Conservation (phyloP, 129 eudicot genomes). For the Lonicera japonica region DNA sequence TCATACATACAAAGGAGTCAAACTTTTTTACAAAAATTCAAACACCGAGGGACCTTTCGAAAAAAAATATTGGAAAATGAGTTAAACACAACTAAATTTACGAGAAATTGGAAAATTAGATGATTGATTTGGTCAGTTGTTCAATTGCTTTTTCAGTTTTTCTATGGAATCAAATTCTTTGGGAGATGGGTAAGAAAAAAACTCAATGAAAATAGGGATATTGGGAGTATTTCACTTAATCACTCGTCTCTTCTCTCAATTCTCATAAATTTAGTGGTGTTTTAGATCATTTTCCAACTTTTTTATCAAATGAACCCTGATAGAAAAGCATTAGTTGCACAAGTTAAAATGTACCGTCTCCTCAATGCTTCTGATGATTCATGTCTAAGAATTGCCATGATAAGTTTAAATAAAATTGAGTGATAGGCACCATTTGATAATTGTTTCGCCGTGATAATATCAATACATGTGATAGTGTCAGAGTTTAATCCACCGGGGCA, state of each 20-base stretch:
- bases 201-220: too few species aligned
- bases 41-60: neutral
- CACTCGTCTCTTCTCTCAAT: too few species aligned
- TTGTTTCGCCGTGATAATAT: slow-evolving; percentile 63
- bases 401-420: slow-evolving; percentile 72
- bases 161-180: too few species aligned
- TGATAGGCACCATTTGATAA: slow-evolving; percentile 86
- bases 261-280: too few species aligned
- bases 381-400: slow-evolving; percentile 68
- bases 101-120: too few species aligned
- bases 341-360: slow-evolving; percentile 51
- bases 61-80: neutral
- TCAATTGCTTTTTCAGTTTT: too few species aligned
- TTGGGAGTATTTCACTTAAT: too few species aligned
- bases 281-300: too few species aligned
- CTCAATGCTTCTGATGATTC: slow-evolving; percentile 92
- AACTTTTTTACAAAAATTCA: neutral
- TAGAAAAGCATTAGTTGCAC: neutral
- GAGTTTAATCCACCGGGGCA: slow-evolving; percentile 60
- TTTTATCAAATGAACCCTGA: neutral
- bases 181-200: too few species aligned
- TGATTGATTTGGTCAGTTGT: too few species aligned
- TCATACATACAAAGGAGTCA: slow-evolving; percentile 10
- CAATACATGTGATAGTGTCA: slow-evolving; percentile 75
- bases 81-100: neutral